Evolutionary conservation across 1,284 basidiomycete species (phyloP).

Genomic region (Cryptococcus depauperatus): DNA sequence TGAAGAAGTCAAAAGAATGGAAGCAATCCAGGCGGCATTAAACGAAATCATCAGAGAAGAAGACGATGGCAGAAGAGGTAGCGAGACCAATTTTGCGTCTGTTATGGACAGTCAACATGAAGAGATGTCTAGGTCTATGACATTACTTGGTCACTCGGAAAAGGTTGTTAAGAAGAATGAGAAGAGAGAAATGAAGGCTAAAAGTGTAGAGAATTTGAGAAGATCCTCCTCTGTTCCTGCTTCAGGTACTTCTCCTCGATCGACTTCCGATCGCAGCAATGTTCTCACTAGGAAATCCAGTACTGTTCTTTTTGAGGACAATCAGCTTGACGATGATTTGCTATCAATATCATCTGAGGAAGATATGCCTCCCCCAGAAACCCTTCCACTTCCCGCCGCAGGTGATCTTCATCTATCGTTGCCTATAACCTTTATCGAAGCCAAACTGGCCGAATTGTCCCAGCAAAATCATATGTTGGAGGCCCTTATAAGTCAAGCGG

Average conservation of each 20-base stretch:
- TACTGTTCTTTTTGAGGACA: slow-evolving; percentile 42
- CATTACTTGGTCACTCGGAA: too few species aligned
- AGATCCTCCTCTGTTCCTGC: slow-evolving; percentile 6
- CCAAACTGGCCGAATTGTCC: slow-evolving; percentile 66
- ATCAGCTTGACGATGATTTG: slow-evolving; percentile 13
- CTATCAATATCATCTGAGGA: slow-evolving; percentile 6
- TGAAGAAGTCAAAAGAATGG: slow-evolving; percentile 66
- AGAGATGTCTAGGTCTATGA: slow-evolving; percentile 21
- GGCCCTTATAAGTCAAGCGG: slow-evolving; percentile 83
- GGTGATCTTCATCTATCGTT: slow-evolving; percentile 77
- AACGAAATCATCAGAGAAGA: slow-evolving; percentile 88
- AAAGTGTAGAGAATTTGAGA: slow-evolving; percentile 32
- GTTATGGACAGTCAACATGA: neutral
- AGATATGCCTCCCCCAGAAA: slow-evolving; percentile 49
- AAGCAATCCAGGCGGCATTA: slow-evolving; percentile 85
- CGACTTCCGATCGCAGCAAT: slow-evolving; percentile 4
- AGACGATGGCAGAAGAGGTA: slow-evolving; percentile 50
- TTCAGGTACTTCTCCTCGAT: slow-evolving; percentile 6
- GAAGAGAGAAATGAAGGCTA: slow-evolving; percentile 18
- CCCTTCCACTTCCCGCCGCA: slow-evolving; percentile 65
- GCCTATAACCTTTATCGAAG: slow-evolving; percentile 66
- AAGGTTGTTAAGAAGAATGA: slow-evolving; percentile 2
- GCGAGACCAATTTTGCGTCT: too few species aligned
- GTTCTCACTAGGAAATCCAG: slow-evolving; percentile 6
- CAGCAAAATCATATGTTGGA: slow-evolving; percentile 75